Evolutionary conservation across 2,329 filamentous ascomycete species (phyloP), one percentile per base, ranked within the genome.

Genomic region (Talaromyces sp.): DNA sequence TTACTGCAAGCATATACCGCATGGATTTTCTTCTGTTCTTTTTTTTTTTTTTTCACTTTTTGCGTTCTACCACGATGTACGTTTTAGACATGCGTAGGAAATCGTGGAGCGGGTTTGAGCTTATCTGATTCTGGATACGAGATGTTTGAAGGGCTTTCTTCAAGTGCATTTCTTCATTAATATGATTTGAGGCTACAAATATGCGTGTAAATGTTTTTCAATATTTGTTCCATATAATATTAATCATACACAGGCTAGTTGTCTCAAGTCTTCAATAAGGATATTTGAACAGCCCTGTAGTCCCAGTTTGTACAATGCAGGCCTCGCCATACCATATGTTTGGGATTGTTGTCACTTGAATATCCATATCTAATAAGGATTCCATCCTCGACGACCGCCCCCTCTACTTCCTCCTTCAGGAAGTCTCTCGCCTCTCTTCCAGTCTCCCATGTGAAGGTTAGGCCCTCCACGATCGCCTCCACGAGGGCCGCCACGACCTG

Each of bases 341-440:
- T 35, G 33, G n/a, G 20, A 32, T 39, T 41, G 17, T 60, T 27
- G 24, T 27, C 24, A n/a, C 9, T 27, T 27, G 5, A 27, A 9
- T 27, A 27, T 27, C 24, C 24, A 27, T n/a, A n/a, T 27, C 24
- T 52, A 75, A 58, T 75, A 75, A 7, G 72, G 72, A 39, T 73
- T 75, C 63, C 75, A 71, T 51, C 69, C 71, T 27, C 72, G 70
- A 51, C 75, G 74, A 61, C 73, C 70, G 54, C 61, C 65, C 56
- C 70, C 63, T 53, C 67, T 64, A 16, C 59, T 49, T 19, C 63
- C 66, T 22, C 65, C 64, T 52, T 77, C 74, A 14, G 77, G 77
- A 45, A 79, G 45, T 52, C 78, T 67, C 64, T 80, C 76, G 32
- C 77, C 74, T 43, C 77, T 71, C 55, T 77, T 76, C 70, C 80